Percentiles rank a stretch among this genome's conserved stretches.
phyloP scores from a whole-genome alignment of 495 filamentous ascomycete genomes.

The Penicillium nucicola region DNA sequence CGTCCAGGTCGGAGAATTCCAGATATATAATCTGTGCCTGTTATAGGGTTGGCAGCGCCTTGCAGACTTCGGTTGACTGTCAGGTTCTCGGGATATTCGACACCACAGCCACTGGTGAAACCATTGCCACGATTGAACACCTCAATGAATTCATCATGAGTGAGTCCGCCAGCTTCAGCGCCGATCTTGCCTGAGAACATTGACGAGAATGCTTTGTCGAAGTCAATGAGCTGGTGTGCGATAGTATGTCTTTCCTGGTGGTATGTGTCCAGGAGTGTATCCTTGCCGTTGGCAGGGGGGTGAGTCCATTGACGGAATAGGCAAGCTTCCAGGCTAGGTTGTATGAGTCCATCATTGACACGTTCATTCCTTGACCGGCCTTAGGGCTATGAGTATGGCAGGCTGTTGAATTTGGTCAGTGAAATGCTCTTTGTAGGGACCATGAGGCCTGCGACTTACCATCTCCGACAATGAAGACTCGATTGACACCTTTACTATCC shows the following conservation, averaged over 20 bases:
- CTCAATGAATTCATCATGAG: constrained; percentile 51
- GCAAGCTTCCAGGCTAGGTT: constrained; percentile 87
- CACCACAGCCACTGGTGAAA: constrained; percentile 46
- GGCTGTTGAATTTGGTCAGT: constrained; percentile 15
- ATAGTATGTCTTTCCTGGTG: constrained; percentile 64
- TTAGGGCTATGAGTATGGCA: constrained; percentile 69
- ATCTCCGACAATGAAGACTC: constrained; percentile 68
- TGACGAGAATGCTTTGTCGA: constrained; percentile 59
- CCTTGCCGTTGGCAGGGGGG: constrained; percentile 31
- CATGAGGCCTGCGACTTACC: constrained; percentile 32
- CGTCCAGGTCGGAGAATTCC: constrained; percentile 36
- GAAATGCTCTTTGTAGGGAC: background rate
- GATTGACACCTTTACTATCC: constrained; percentile 41
- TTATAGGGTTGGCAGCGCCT: constrained; percentile 22
- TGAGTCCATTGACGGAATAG: constrained; percentile 62
- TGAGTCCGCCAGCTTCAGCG: constrained; percentile 34
- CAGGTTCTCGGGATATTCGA: constrained; percentile 44
- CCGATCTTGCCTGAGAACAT: constrained; percentile 51
- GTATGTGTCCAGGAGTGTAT: constrained; percentile 65
- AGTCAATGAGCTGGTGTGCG: constrained; percentile 70
- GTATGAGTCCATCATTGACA: constrained; percentile 77
- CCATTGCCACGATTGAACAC: constrained; percentile 44
- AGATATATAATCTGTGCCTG: constrained; percentile 42
- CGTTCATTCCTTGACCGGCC: constrained; percentile 89
- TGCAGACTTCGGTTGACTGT: constrained; percentile 28